Evolutionary conservation across 1,284 basidiomycete genomes (phyloP).

Genomic region (Chondrostereum purpureum): DNA sequence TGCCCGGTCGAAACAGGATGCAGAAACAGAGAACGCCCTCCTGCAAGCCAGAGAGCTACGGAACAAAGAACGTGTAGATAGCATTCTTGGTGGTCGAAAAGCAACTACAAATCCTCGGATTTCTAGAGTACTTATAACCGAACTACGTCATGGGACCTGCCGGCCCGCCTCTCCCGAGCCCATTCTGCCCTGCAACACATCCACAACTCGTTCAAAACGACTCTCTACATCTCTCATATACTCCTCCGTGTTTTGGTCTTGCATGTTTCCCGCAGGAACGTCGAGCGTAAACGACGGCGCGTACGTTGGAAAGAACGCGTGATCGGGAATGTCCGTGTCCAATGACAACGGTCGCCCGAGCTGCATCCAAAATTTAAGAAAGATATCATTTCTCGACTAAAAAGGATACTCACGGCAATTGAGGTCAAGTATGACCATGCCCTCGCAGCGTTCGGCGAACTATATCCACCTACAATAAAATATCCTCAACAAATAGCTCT

Average conservation of each 20-base stretch:
- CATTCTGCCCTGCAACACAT: slow-evolving; percentile 5
- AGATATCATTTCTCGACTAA: not conserved
- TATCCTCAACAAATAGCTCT: slow-evolving; percentile 4
- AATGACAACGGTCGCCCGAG: slow-evolving; percentile 44
- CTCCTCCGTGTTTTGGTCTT: slow-evolving; percentile 62
- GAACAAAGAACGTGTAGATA: too few species aligned
- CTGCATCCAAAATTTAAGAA: too few species aligned
- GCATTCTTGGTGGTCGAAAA: too few species aligned
- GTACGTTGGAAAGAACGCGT: slow-evolving; percentile 62
- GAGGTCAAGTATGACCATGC: slow-evolving; percentile 82
- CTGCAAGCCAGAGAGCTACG: too few species aligned
- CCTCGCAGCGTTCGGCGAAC: slow-evolving; percentile 74
- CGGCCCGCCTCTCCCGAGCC: too few species aligned
- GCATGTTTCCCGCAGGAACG: slow-evolving; percentile 63
- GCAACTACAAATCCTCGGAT: too few species aligned
- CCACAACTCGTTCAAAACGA: slow-evolving; percentile 7
- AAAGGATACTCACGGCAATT: slow-evolving; percentile 45
- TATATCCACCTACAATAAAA: slow-evolving; percentile 63
- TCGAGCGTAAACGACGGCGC: slow-evolving; percentile 77
- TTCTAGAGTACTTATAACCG: too few species aligned
- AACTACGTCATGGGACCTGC: too few species aligned
- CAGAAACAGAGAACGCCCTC: slow-evolving; percentile 10
- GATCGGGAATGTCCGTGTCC: slow-evolving; percentile 58
- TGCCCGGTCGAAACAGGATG: slow-evolving; percentile 42
- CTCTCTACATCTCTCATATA: slow-evolving; percentile 37